These are phyloP conservation scores for Noccaea caerulescens DNA, from an alignment of 345 rosid genomes.

Conservation along the genomic window DNA sequence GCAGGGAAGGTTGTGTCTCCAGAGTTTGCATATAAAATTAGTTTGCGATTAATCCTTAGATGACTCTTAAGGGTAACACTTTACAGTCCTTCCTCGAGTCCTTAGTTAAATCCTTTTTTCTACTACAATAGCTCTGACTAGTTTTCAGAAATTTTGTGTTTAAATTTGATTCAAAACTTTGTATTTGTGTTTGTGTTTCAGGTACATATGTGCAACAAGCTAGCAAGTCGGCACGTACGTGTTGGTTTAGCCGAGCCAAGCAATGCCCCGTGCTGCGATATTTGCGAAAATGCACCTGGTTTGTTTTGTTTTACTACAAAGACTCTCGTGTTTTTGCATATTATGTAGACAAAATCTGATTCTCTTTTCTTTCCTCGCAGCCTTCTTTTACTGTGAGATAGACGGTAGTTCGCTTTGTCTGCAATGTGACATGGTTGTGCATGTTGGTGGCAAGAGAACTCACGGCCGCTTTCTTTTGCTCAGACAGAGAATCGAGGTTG, in stretches of 20 bases:
- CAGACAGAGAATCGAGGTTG: conserved; percentile 86
- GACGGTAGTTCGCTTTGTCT: conserved; percentile 87
- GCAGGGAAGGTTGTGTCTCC: conserved; percentile 38
- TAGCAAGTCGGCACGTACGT: conserved; percentile 80
- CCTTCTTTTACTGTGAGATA: conserved; percentile 88
- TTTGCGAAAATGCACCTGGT: conserved; percentile 86
- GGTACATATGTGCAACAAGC: conserved; percentile 89
- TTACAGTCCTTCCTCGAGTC: conserved; percentile 40
- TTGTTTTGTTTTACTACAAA: too few species aligned
- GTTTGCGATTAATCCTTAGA: conserved; percentile 32
- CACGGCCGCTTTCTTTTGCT: conserved; percentile 74
- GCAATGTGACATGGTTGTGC: conserved; percentile 88
- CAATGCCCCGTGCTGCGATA: conserved; percentile 77
- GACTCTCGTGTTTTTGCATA: not conserved
- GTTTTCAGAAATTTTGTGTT: not conserved
- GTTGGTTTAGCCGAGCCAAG: conserved; percentile 80
- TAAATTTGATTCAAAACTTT: conserved; percentile 3
- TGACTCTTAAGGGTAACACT: conserved; percentile 38
- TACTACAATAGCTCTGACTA: conserved; percentile 5
- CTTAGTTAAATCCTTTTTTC: not conserved
- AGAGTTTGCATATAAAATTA: conserved; percentile 32
- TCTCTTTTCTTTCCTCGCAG: conserved; percentile 41
- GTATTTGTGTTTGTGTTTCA: conserved; percentile 33
- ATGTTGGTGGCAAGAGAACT: conserved; percentile 90
- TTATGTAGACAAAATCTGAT: conserved; percentile 28